A percentile compares a stretch with the other conserved stretches of the same genome.
Evolutionary conservation across 2,329 filamentous ascomycete species (phyloP).

Genomic region (Xylogone sp.): DNA sequence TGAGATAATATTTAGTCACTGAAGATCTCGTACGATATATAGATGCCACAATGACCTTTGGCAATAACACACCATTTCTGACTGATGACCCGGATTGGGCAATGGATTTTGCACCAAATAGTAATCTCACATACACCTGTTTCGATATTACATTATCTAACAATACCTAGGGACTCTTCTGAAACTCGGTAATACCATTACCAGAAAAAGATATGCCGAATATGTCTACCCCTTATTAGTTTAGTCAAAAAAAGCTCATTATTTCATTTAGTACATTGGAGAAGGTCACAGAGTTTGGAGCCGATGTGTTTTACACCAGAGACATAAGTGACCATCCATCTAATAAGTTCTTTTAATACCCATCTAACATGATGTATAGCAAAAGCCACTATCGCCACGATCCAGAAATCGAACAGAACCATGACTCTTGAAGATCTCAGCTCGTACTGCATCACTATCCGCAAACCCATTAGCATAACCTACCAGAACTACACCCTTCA

Average conservation of each 20-base stretch:
- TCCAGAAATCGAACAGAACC: conserved; percentile 57
- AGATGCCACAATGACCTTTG: conserved; percentile 38
- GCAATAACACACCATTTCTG: conserved; percentile 53
- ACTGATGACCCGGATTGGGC: conserved; percentile 60
- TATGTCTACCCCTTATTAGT: conserved; percentile 9
- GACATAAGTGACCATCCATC: too few species aligned
- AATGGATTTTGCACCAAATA: conserved; percentile 67
- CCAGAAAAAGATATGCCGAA: conserved; percentile 60
- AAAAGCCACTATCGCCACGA: conserved; percentile 54
- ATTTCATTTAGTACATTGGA: conserved; percentile 48
- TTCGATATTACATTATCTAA: conserved; percentile 5
- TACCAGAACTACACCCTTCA: conserved; percentile 71
- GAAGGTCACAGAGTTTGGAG: conserved; percentile 54
- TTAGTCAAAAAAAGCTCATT: neutral
- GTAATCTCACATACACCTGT: conserved; percentile 7
- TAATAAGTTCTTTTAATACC: too few species aligned
- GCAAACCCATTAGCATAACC: conserved; percentile 57
- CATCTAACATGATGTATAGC: too few species aligned
- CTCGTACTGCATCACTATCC: conserved; percentile 62
- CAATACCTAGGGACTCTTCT: conserved; percentile 44
- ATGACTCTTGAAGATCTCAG: conserved; percentile 64
- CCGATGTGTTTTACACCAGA: conserved; percentile 60
- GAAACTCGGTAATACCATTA: conserved; percentile 58
- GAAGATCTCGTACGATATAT: conserved; percentile 75
- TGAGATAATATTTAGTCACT: conserved; percentile 46